Conservation (phyloP, 139 green algal species). For the Coelastrella sp. region DNA sequence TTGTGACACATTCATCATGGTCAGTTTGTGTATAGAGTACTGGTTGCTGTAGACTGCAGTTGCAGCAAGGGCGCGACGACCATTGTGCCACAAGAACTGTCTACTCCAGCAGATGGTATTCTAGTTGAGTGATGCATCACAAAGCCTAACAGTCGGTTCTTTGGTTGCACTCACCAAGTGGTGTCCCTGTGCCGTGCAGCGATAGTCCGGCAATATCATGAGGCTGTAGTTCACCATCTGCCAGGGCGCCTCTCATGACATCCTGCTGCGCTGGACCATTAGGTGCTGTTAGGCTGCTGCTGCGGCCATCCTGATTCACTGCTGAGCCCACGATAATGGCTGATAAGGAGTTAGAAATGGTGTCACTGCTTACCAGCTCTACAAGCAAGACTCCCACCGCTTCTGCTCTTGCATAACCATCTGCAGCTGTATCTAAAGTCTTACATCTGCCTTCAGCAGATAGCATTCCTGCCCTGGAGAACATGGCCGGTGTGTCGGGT, state of each 20-base stretch:
- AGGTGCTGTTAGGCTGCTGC: conserved; percentile 88
- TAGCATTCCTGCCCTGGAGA: conserved; percentile 60
- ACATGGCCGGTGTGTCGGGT: conserved; percentile 69
- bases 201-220: conserved; percentile 30
- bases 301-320: conserved; percentile 90
- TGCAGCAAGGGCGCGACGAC: too few species aligned
- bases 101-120: too few species aligned
- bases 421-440: conserved; percentile 79
- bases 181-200: conserved; percentile 79
- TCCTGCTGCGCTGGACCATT: conserved; percentile 89
- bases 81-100: too few species aligned
- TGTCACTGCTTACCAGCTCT: neutral
- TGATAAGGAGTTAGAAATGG: conserved; percentile 34
- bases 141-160: neutral
- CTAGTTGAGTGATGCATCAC: too few species aligned
- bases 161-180: conserved; percentile 71
- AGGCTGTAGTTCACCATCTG: conserved; percentile 40
- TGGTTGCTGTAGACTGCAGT: too few species aligned
- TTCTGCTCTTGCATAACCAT: conserved; percentile 83
- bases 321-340: conserved; percentile 61
- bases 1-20: too few species aligned
- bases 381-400: conserved; percentile 41
- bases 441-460: conserved; percentile 54
- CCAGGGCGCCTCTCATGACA: conserved; percentile 72
- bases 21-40: too few species aligned